Evolutionary conservation across 2,329 filamentous ascomycete genomes (phyloP).

Genomic region (Sclerotiophoma versabilis): DNA sequence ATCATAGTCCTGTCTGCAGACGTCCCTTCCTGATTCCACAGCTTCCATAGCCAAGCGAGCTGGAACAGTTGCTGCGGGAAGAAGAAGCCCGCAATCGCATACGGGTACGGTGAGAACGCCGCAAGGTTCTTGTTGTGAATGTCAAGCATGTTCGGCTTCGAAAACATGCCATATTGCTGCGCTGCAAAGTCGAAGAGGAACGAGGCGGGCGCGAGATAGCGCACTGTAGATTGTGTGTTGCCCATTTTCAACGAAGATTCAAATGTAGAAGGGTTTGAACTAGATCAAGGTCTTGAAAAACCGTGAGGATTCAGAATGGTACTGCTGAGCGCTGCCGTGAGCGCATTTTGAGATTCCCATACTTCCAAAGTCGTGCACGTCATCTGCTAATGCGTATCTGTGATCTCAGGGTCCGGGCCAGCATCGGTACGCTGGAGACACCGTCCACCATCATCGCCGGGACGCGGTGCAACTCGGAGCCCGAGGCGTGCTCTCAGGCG

Average conservation of each 20-base stretch:
- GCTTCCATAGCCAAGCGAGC: slow-evolving; percentile 63
- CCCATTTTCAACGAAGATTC: slow-evolving; percentile 53
- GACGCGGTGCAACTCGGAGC: not conserved
- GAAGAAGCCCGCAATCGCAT: slow-evolving; percentile 67
- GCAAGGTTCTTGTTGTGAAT: slow-evolving; percentile 65
- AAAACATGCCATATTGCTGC: slow-evolving; percentile 67
- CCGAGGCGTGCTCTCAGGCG: not conserved
- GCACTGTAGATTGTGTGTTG: slow-evolving; percentile 61
- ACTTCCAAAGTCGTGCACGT: slow-evolving; percentile 14
- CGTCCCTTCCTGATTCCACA: slow-evolving; percentile 58
- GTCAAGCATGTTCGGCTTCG: slow-evolving; percentile 65
- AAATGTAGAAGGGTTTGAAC: not conserved
- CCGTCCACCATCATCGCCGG: not conserved
- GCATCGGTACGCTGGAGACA: not conserved
- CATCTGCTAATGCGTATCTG: slow-evolving; percentile 6
- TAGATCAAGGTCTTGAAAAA: not conserved
- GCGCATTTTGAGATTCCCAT: slow-evolving; percentile 3
- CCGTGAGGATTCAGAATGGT: not conserved
- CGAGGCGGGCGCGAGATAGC: slow-evolving; percentile 61
- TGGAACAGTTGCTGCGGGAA: slow-evolving; percentile 68
- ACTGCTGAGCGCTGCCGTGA: not conserved
- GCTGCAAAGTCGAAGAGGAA: slow-evolving; percentile 65
- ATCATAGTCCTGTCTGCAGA: slow-evolving; percentile 58
- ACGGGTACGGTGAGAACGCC: slow-evolving; percentile 66
- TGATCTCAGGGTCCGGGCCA: not conserved